phyloP scores from a whole-genome alignment of 441 rosid genomes.

The California macrophylla region DNA sequence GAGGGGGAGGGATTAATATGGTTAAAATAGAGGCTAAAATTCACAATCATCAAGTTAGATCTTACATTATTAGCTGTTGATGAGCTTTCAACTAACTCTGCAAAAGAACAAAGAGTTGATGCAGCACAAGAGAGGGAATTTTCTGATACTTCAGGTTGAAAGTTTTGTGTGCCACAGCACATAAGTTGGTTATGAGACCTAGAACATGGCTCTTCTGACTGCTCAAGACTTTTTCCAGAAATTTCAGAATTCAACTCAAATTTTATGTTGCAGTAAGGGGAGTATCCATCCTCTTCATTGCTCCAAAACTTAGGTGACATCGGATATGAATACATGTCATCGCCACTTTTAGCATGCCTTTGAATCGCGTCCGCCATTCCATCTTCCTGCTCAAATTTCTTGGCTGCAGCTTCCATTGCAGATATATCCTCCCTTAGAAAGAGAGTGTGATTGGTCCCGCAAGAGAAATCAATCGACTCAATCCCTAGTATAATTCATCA shows the following conservation, averaged over 20 bases:
- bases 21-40: not conserved
- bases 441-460: constrained; percentile 53
- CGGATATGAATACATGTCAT: constrained; percentile 48
- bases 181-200: constrained; percentile 16
- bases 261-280: constrained; percentile 57
- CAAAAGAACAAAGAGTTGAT: constrained; percentile 39
- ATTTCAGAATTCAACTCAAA: constrained; percentile 28
- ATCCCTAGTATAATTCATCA: constrained; percentile 39
- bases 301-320: constrained; percentile 27
- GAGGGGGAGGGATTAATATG: not conserved
- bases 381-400: constrained; percentile 64
- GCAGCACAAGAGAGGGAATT: constrained; percentile 34
- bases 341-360: constrained; percentile 31
- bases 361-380: constrained; percentile 30
- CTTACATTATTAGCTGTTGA: constrained; percentile 44
- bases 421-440: constrained; percentile 67
- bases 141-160: constrained; percentile 22
- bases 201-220: constrained; percentile 15
- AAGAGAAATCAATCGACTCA: constrained; percentile 46
- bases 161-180: constrained; percentile 18
- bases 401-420: constrained; percentile 80
- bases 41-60: not conserved
- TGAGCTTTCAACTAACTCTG: constrained; percentile 32
- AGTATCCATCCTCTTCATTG: constrained; percentile 42
- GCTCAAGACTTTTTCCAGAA: constrained; percentile 18